Evolutionary conservation across 257 asterid genomes (phyloP), one percentile per base, ranked within the genome.

Genomic region (Dorcoceras hygrometricum): DNA sequence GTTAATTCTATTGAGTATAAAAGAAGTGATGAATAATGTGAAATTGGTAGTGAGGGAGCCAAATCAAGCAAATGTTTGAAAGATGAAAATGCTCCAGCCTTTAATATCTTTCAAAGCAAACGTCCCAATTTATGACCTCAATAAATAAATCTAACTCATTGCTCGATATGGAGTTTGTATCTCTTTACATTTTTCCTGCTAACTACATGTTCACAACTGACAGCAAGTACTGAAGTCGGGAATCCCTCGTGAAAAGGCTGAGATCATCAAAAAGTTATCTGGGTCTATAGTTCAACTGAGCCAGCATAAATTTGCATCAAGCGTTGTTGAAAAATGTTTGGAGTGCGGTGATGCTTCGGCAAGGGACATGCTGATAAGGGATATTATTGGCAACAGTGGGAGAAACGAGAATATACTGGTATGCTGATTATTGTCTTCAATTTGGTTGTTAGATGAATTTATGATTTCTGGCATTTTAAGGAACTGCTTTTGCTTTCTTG

Each of bases 141-240:
- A 11, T 11, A 3, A 11, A 36, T 11, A 36, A 9, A 36, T 36
- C 18, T 36, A 11, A 11, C 48, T 36, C 48, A 36, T 36, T 36
- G 4, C 48, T 11, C 4, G 48, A 36, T 11, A 36, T 36, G 48
- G 48, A 32, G 14, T 32, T 32, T 32, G 43, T 12, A 32, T 1
- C n/a, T 32, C 12, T 32, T 3, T 32, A 32, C 8, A 11, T 32
- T 32, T 32, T 32, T 1, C 36, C 36, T 6, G 10, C 7, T 8
- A 31, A 31, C 36, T 31, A 7, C 36, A 5, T 7, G 34, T 59
- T 67, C 20, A 62, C 23, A 53, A 65, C 43, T 68, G 67, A 53
- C 83, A 82, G 87, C 87, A 82, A 36, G 87, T 77, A 5, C 63
- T 82, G 66, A 83, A 46, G 79, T 73, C 72, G 59, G 82, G 87